Evolutionary conservation across 495 filamentous ascomycete species (phyloP).

Genomic region (Lophiotrema nucula): DNA sequence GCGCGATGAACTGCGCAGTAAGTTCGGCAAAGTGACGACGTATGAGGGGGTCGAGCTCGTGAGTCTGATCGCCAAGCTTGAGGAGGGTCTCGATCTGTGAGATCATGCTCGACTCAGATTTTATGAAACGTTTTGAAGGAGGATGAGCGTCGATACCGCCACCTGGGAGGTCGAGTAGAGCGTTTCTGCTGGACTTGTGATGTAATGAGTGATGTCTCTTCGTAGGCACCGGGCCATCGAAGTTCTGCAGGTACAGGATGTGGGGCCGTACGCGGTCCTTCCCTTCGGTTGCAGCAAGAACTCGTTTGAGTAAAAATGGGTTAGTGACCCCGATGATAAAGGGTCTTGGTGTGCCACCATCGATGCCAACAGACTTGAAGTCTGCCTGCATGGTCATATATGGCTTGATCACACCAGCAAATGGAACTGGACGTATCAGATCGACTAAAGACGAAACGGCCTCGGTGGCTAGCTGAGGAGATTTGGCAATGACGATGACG

Average conservation of each 20-base stretch:
- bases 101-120: conserved; percentile 28
- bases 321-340: conserved; percentile 40
- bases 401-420: conserved; percentile 36
- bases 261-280: conserved; percentile 25
- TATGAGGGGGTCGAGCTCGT: conserved; percentile 32
- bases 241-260: conserved; percentile 34
- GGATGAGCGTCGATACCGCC: conserved; percentile 25
- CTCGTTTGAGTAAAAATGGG: conserved; percentile 38
- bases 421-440: conserved; percentile 39
- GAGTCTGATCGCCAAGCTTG: conserved; percentile 14
- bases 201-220: conserved; percentile 33
- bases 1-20: conserved; percentile 39
- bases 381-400: conserved; percentile 43
- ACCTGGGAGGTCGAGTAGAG: conserved; percentile 23
- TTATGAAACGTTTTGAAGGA: conserved; percentile 31
- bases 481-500: conserved; percentile 38
- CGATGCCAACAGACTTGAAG: conserved; percentile 32
- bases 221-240: conserved; percentile 25
- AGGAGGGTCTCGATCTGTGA: conserved; percentile 31
- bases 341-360: conserved; percentile 31
- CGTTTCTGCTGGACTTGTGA: conserved; percentile 21
- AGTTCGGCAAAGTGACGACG: conserved; percentile 40
- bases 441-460: conserved; percentile 36
- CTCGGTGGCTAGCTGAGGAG: conserved; percentile 38
- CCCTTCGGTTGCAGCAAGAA: conserved; percentile 22